These are phyloP conservation scores for Trichoderma sp. DNA, from an alignment of 2,329 filamentous ascomycete genomes.

Conservation along the genomic window DNA sequence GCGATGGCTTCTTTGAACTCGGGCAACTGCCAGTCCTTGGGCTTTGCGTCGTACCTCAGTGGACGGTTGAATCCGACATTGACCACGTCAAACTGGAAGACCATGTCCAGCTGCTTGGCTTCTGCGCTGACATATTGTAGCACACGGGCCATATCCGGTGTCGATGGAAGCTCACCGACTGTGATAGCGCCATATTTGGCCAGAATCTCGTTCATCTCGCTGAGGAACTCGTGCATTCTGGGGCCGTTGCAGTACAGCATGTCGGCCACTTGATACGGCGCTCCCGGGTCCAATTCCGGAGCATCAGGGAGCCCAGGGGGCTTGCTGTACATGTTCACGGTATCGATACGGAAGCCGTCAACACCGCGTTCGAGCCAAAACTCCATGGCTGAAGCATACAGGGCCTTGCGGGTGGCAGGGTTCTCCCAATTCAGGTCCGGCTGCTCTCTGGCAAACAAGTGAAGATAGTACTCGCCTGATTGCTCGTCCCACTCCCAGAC, in stretches of 20 bases:
- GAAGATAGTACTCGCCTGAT: slow-evolving; percentile 74
- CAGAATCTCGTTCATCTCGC: slow-evolving; percentile 62
- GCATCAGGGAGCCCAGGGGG: slow-evolving; percentile 56
- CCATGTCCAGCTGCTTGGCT: slow-evolving; percentile 63
- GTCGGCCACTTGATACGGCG: slow-evolving; percentile 50
- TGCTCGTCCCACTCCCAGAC: slow-evolving; percentile 69
- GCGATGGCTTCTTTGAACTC: slow-evolving; percentile 47
- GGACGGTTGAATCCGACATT: slow-evolving; percentile 54
- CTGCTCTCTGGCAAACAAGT: slow-evolving; percentile 71
- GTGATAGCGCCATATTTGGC: slow-evolving; percentile 63
- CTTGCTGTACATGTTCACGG: slow-evolving; percentile 71
- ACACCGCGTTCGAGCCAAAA: slow-evolving; percentile 78
- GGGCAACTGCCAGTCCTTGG: slow-evolving; percentile 43
- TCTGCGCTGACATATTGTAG: slow-evolving; percentile 57
- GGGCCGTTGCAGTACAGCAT: slow-evolving; percentile 66
- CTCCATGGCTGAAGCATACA: slow-evolving; percentile 67
- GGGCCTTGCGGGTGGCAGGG: slow-evolving; percentile 60
- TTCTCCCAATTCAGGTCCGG: slow-evolving; percentile 88
- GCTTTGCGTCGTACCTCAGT: slow-evolving; percentile 51
- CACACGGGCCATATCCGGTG: slow-evolving; percentile 55
- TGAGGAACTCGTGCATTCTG: slow-evolving; percentile 63
- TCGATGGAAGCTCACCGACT: slow-evolving; percentile 65
- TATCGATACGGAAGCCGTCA: slow-evolving; percentile 71
- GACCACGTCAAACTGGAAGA: slow-evolving; percentile 65
- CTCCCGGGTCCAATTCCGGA: slow-evolving; percentile 46